Conservation (phyloP, 768 basidiomycete species). For the Dacryopinax primogenitus region DNA sequence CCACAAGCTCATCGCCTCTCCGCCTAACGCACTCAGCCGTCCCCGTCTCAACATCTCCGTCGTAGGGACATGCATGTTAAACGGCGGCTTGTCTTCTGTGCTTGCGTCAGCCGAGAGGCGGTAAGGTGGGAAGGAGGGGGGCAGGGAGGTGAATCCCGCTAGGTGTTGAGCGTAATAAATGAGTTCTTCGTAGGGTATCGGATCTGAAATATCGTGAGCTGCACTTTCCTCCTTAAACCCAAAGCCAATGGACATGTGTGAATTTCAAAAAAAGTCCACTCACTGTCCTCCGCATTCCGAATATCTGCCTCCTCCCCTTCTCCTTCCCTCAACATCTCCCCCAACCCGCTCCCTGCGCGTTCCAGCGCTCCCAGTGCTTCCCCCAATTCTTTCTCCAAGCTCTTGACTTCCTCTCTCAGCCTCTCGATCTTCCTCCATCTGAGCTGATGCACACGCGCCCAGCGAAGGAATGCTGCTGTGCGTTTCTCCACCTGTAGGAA, state of each 20-base stretch:
- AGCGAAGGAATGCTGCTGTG: conserved; percentile 50
- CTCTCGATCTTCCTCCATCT: conserved; percentile 62
- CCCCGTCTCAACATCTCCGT: conserved; percentile 85
- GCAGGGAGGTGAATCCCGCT: conserved; percentile 76
- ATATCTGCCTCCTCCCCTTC: conserved; percentile 58
- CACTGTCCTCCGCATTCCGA: conserved; percentile 58
- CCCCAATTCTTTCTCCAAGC: conserved; percentile 53
- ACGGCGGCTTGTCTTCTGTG: conserved; percentile 27
- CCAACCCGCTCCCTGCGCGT: conserved; percentile 53
- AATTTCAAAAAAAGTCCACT: conserved; percentile 20
- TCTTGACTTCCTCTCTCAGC: conserved; percentile 56
- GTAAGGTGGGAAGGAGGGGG: conserved; percentile 73
- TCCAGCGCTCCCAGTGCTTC: conserved; percentile 54
- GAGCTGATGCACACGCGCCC: conserved; percentile 58
- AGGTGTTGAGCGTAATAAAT: conserved; percentile 75
- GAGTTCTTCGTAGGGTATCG: conserved; percentile 71
- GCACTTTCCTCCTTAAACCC: not conserved
- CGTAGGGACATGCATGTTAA: conserved; percentile 84
- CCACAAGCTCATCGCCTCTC: not conserved
- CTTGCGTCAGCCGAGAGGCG: conserved; percentile 31
- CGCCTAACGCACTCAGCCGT: conserved; percentile 56
- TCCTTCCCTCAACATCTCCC: conserved; percentile 60
- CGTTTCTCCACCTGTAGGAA: conserved; percentile 52
- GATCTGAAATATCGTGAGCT: conserved; percentile 36
- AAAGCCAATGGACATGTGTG: no score